Percentiles rank a stretch among this genome's conserved stretches.
Conservation (phyloP, 176 grass and related monocot species). For the Oryza longistaminata region DNA sequence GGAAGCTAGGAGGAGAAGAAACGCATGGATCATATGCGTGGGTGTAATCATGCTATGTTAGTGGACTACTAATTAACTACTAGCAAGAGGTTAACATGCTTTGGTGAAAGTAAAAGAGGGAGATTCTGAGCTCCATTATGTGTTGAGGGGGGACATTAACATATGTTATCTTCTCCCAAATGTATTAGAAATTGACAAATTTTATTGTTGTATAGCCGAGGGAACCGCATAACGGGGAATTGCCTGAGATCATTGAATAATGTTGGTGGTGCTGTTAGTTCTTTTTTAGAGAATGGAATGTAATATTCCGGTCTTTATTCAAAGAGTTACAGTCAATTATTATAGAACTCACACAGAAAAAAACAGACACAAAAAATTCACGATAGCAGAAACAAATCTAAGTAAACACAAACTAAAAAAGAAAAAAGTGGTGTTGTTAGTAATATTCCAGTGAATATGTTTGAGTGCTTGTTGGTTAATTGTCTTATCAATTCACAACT, state of each 20-base stretch:
- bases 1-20: constrained; percentile 25
- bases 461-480: background rate
- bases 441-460: background rate
- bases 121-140: constrained; percentile 25
- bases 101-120: constrained; percentile 15
- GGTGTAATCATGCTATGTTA: background rate
- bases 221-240: background rate
- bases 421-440: background rate
- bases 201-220: background rate
- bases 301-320: too few species aligned
- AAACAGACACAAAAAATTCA: too few species aligned
- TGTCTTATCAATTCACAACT: background rate
- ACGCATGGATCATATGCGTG: background rate
- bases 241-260: background rate
- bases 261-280: background rate
- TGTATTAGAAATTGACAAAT: background rate
- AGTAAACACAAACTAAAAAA: too few species aligned
- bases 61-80: background rate
- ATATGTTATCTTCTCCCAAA: background rate
- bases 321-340: too few species aligned
- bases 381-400: too few species aligned
- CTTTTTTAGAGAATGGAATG: too few species aligned
- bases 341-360: too few species aligned
- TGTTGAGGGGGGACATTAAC: background rate
- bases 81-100: background rate